phyloP scores from a whole-genome alignment of 2,329 filamentous ascomycete species.

The Furcasterigmium sp. region DNA sequence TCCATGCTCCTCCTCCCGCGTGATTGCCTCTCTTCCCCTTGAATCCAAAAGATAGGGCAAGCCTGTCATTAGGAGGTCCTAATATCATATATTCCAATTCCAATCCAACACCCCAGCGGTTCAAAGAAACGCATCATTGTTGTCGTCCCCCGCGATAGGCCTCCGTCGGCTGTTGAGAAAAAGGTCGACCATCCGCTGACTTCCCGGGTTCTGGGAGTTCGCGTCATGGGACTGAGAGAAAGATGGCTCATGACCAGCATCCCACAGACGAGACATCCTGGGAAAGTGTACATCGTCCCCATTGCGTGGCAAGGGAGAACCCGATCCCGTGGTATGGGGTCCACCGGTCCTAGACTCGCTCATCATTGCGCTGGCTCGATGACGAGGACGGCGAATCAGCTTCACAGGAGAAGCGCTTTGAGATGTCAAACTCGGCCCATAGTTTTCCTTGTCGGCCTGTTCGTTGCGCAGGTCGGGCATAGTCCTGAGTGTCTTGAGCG shows the following conservation, averaged over 20 bases:
- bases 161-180: constrained; percentile 45
- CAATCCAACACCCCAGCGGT: no score
- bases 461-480: not conserved
- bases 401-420: constrained; percentile 8
- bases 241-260: no score
- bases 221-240: no score
- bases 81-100: no score
- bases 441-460: not conserved
- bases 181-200: constrained; percentile 48
- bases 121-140: constrained; percentile 27
- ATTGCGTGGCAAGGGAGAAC: not conserved
- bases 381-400: constrained; percentile 1
- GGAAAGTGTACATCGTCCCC: not conserved
- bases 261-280: not conserved
- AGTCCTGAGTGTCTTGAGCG: not conserved
- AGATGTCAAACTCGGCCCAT: not conserved
- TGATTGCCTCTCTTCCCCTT: no score
- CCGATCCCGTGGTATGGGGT: not conserved
- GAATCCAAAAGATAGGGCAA: no score
- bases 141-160: constrained; percentile 31
- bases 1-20: no score
- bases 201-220: constrained; percentile 16
- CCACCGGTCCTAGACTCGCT: no score
- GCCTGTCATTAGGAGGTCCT: no score
- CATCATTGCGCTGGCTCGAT: not conserved